Base-by-base conservation (phyloP, 78 protist species). In the Acrasis kona region DNA sequence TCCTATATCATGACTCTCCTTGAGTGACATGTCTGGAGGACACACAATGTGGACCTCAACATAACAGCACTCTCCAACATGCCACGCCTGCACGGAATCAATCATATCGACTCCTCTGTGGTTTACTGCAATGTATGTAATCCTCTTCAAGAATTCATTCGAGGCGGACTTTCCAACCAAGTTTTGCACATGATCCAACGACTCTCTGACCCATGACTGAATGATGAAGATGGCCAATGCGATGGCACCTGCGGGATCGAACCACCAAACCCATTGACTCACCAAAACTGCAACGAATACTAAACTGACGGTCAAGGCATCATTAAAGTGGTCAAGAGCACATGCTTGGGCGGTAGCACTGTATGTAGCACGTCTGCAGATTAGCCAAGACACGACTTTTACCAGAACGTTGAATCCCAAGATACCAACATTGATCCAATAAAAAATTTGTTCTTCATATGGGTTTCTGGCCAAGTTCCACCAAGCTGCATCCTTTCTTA, bases 161-260 rank as follows among this genome's bases (percentile, higher is more conserved):
- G 86, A 74, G 0, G 90, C 92, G 7, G 88, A 68, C 32, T 50
- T 41, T 4, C 95, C 95, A 27, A 82, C 80, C 0, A 91, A 37
- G 27, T 66, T 65, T 70, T 76, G 58, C 12, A 81, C 69, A 40
- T 85, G 87, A 39, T 87, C 61, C 34, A n/a, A 50, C 19, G 61
- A 50, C 19, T 50, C 61, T 50, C 19, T 19, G 19, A 50, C 40
- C 95, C 95, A 91, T 31, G 76, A 84, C 39, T 77, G 34, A 36
- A 91, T 50, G 70, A 91, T 91, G 70, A 77, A 79, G 3, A 81
- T 12, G 0, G 95, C 85, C 3, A 87, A 82, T 29, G 87, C 50
- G 7, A 84, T 76, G 1, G 95, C 91, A 65, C 88, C 95, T 39
- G 58, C 36, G 64, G 95, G 92, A 74, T 91, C 95, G 30, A 91